Conservation (phyloP, 2,329 filamentous ascomycete species). For the Sordariomycetes sp. region DNA sequence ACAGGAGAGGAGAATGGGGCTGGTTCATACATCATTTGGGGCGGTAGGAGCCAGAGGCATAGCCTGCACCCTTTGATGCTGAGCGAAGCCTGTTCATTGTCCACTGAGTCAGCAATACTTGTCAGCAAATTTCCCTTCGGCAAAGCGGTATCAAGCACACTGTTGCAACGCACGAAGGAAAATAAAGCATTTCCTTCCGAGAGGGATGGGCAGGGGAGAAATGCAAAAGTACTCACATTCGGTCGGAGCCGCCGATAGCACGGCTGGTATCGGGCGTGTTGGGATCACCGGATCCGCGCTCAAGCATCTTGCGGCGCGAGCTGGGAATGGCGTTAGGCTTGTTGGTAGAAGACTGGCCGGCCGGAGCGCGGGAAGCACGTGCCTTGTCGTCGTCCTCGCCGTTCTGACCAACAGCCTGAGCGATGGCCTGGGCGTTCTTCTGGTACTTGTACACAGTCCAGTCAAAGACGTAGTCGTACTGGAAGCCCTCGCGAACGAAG, state of each 20-base stretch:
- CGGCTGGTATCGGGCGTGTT: slow-evolving; percentile 66
- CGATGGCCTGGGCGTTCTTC: slow-evolving; percentile 95
- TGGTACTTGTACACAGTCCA: slow-evolving; percentile 99
- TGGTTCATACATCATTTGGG: slow-evolving; percentile 20
- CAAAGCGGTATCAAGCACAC: slow-evolving; percentile 66
- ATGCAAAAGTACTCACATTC: slow-evolving; percentile 76
- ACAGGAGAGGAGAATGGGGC: slow-evolving; percentile 7
- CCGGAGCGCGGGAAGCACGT: slow-evolving; percentile 57
- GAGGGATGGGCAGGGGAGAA: slow-evolving; percentile 15
- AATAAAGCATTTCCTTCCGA: slow-evolving; percentile 69
- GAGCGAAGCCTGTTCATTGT: slow-evolving; percentile 79
- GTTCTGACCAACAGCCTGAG: slow-evolving; percentile 62
- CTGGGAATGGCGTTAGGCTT: slow-evolving; percentile 68
- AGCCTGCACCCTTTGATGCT: slow-evolving; percentile 61
- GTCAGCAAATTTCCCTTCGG: slow-evolving; percentile 63
- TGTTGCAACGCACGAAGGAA: slow-evolving; percentile 77
- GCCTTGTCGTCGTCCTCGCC: slow-evolving; percentile 71
- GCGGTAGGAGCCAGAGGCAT: slow-evolving; percentile 29
- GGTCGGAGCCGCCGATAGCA: slow-evolving; percentile 72
- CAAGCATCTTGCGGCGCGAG: slow-evolving; percentile 78
- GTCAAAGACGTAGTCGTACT: slow-evolving; percentile 99
- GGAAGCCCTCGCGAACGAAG: slow-evolving; percentile 97
- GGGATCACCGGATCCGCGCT: slow-evolving; percentile 49
- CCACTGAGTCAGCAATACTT: slow-evolving; percentile 76
- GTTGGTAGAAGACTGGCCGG: slow-evolving; percentile 51